Evolutionary conservation across 2,329 filamentous ascomycete genomes (phyloP).

Genomic region (Septoria linicola): DNA sequence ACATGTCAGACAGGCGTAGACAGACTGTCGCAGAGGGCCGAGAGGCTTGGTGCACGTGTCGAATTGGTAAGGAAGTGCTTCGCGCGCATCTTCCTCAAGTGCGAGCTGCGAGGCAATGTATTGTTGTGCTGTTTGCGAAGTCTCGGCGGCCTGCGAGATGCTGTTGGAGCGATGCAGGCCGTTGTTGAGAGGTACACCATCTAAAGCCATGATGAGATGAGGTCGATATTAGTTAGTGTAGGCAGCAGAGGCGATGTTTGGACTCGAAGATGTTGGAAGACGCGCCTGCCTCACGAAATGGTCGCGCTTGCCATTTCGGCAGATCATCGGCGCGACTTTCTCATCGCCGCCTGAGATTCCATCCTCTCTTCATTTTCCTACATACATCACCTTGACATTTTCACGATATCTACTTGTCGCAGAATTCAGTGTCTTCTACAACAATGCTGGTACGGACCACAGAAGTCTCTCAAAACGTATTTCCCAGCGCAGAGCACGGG

Average conservation of each 20-base stretch:
- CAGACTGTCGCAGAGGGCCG: conserved; percentile 78
- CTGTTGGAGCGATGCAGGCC: conserved; percentile 18
- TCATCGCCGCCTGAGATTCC: no score
- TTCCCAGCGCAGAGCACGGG: no score
- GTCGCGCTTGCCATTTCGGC: no score
- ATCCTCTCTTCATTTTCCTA: no score
- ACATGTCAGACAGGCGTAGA: conserved; percentile 93
- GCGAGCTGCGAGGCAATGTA: conserved; percentile 87
- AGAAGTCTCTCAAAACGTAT: no score
- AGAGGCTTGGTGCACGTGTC: conserved; percentile 89
- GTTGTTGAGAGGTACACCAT: background rate
- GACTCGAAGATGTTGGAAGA: no score
- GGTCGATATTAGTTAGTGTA: background rate
- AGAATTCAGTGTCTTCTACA: no score
- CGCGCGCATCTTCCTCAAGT: conserved; percentile 90
- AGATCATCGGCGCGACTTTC: no score
- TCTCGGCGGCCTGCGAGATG: conserved; percentile 39
- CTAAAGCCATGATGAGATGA: background rate
- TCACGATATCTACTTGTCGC: no score
- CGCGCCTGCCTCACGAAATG: background rate
- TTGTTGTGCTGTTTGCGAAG: conserved; percentile 56
- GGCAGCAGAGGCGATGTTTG: no score
- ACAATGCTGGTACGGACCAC: no score
- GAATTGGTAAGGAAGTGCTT: conserved; percentile 93
- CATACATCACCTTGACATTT: no score